Conservation (phyloP, 768 basidiomycete genomes). For the Lactarius psammicola region DNA sequence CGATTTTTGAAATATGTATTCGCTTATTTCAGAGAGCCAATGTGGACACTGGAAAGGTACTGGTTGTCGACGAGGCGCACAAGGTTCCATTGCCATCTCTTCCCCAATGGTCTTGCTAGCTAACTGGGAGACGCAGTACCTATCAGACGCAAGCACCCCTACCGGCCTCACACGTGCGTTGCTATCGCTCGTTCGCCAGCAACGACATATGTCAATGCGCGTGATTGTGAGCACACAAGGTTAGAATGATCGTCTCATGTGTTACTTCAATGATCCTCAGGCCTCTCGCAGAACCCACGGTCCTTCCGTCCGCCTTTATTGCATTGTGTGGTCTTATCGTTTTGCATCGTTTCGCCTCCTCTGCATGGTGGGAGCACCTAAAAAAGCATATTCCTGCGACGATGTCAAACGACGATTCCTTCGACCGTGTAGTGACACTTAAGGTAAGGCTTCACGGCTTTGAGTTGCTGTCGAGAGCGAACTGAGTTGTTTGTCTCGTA, state of each 20-base stretch:
- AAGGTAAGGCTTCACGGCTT: constrained; percentile 43
- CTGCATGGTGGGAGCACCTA: constrained; percentile 72
- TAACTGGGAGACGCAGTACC: constrained; percentile 48
- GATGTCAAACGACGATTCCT: constrained; percentile 55
- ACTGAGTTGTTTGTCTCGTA: constrained; percentile 9
- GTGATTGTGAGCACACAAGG: constrained; percentile 77
- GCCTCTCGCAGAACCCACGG: constrained; percentile 57
- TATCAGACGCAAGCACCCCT: constrained; percentile 46
- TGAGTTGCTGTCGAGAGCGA: not conserved
- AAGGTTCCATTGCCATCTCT: constrained; percentile 45
- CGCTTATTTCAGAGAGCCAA: constrained; percentile 62
- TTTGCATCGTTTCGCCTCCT: constrained; percentile 74
- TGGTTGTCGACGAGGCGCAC: constrained; percentile 75
- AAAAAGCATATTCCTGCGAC: constrained; percentile 65
- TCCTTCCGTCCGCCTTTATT: constrained; percentile 63
- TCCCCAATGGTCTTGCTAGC: not conserved
- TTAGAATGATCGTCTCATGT: constrained; percentile 28
- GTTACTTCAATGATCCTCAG: not conserved
- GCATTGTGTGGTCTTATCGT: constrained; percentile 65
- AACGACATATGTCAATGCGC: constrained; percentile 70
- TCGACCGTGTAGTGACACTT: constrained; percentile 62
- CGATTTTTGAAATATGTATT: constrained; percentile 66
- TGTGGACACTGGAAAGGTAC: constrained; percentile 61
- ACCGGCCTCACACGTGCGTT: constrained; percentile 59
- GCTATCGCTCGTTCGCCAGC: constrained; percentile 60